Evolutionary conservation across 2,329 filamentous ascomycete species (phyloP), one percentile per base, ranked within the genome.

Genomic region (Graphilbum ipis-grandicollis): DNA sequence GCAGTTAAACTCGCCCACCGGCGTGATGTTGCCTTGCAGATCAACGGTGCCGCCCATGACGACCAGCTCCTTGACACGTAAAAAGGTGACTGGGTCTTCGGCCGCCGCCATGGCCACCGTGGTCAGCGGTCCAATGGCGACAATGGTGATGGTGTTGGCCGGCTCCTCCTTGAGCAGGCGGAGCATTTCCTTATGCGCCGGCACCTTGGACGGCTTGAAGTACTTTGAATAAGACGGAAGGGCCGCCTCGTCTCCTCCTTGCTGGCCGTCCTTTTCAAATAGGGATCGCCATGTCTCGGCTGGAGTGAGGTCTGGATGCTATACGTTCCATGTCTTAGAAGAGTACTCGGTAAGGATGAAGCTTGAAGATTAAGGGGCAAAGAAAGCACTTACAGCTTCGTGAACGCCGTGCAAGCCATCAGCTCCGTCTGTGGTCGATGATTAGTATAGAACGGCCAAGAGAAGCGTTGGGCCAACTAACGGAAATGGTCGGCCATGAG

Each of bases 41-140:
- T 80, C 66, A 37, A 98, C 70, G 19, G 82, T 77, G 41, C 90
- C 90, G 41, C 88, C 90, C 90, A 98, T 98, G 33, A 94, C 81
- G 4, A 93, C 78, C 3, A 98, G 70, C 56, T 96, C 85, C 55
- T 92, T 93, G 34, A 76, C 82, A 31, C 75, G 74, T 38, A 98
- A 65, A 55, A 98, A 94, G 0, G 85, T 78, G 55, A 88, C 83
- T 0, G 86, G 78, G 47, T 96, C 88, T 49, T 84, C 75, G 13
- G 84, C 76, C 3, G 90, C 86, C 3, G 90, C 90, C 19, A 93
- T 58, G 1, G 90, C 90, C 22, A 93, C 61, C 52, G 93, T 98
- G n/a, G 90, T 96, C 47, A 96, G 62, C 1, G 90, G 90, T 0
- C 90, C 90, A 34, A 96, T 67, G 19, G 82, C 82, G 28, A 93